These are phyloP conservation scores for Backusella australiensis DNA, from an alignment of 192 early-diverging fungal genomes.

Conservation along the genomic window DNA sequence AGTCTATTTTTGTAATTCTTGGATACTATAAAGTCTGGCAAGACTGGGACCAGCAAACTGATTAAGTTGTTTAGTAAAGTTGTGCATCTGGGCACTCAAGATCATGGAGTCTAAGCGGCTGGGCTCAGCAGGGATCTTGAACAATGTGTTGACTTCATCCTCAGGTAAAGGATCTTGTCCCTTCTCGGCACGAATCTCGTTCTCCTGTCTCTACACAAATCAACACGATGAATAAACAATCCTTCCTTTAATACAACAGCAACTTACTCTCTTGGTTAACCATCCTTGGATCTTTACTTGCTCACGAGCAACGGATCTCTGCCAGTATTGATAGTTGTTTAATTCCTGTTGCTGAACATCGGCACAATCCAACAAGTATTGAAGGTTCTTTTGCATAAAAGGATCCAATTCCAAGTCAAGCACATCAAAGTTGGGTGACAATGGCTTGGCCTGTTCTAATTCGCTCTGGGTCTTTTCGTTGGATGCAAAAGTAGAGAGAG, in stretches of 20 bases:
- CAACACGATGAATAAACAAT: not conserved
- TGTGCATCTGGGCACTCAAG: slow-evolving; percentile 88
- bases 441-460: slow-evolving; percentile 39
- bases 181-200: slow-evolving; percentile 58
- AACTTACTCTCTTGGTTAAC: slow-evolving; percentile 53
- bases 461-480: slow-evolving; percentile 26
- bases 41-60: slow-evolving; percentile 94
- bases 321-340: slow-evolving; percentile 94
- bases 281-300: slow-evolving; percentile 70
- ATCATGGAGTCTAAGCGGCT: slow-evolving; percentile 88
- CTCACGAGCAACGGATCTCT: slow-evolving; percentile 86
- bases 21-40: slow-evolving; percentile 84
- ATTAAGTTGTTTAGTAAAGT: slow-evolving; percentile 89
- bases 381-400: slow-evolving; percentile 85
- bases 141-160: slow-evolving; percentile 68
- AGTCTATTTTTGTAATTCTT: slow-evolving; percentile 68
- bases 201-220: slow-evolving; percentile 66
- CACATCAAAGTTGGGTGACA: slow-evolving; percentile 61
- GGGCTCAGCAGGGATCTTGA: slow-evolving; percentile 81
- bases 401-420: slow-evolving; percentile 83
- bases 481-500: slow-evolving; percentile 56
- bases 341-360: slow-evolving; percentile 92
- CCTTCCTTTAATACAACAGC: not conserved
- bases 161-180: slow-evolving; percentile 77
- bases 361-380: slow-evolving; percentile 75